phyloP scores from a whole-genome alignment of 192 early-diverging fungal species.

The Coemansia sp. region DNA sequence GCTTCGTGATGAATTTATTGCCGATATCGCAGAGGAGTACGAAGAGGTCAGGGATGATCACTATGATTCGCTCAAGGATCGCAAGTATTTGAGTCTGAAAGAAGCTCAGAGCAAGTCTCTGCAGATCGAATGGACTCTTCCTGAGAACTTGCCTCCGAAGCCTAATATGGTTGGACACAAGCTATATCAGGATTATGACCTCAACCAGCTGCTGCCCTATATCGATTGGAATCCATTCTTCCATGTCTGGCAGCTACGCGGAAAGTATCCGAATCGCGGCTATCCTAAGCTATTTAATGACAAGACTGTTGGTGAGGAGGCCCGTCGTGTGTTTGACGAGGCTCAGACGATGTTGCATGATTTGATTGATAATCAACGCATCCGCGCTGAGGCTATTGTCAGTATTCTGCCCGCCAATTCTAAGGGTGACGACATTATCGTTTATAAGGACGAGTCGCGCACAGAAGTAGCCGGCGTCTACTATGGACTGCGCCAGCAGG shows the following conservation, averaged over 20 bases:
- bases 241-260: constrained; percentile 95
- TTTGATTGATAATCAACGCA: constrained; percentile 71
- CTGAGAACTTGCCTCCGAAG: constrained; percentile 66
- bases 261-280: constrained; percentile 94
- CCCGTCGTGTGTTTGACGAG: constrained; percentile 85
- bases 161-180: constrained; percentile 83
- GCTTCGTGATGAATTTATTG: constrained; percentile 79
- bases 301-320: constrained; percentile 88
- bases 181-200: constrained; percentile 72
- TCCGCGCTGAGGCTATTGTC: constrained; percentile 76
- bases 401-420: constrained; percentile 88
- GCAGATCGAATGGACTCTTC: constrained; percentile 69
- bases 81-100: constrained; percentile 68
- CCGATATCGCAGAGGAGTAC: constrained; percentile 90
- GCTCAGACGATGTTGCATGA: constrained; percentile 77
- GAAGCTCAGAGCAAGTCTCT: constrained; percentile 65
- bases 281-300: constrained; percentile 98
- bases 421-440: constrained; percentile 84
- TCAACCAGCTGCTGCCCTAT: constrained; percentile 72
- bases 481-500: constrained; percentile 86
- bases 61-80: constrained; percentile 87
- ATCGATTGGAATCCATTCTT: constrained; percentile 99
- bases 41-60: constrained; percentile 92
- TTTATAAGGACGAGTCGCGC: constrained; percentile 78
- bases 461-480: constrained; percentile 69